Evolutionary conservation across 805 yeast genomes (phyloP).

Genomic region (Metschnikowia vanudenii): DNA sequence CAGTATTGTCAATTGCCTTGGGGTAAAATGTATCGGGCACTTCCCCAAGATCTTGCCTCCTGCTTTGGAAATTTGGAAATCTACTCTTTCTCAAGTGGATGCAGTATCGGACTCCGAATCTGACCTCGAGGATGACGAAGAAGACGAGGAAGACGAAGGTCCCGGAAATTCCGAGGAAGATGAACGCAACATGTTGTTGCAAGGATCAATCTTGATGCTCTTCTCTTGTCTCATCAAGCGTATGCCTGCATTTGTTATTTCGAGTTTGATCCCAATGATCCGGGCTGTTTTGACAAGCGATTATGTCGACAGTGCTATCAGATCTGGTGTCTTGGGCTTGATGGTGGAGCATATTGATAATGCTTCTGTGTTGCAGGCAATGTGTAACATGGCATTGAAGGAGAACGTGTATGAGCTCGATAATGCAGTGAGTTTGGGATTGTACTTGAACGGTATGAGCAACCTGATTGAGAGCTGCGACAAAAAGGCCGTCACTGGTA

Average conservation of each 20-base stretch:
- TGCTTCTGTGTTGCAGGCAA: slow-evolving; percentile 57
- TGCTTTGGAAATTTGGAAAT: slow-evolving; percentile 57
- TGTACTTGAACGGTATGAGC: slow-evolving; percentile 68
- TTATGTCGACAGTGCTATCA: slow-evolving; percentile 56
- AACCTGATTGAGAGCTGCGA: slow-evolving; percentile 62
- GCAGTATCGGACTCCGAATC: slow-evolving; percentile 23
- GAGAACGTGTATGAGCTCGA: slow-evolving; percentile 34
- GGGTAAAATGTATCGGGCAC: slow-evolving; percentile 81
- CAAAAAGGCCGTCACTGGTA: slow-evolving; percentile 71
- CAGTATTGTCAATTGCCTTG: slow-evolving; percentile 67
- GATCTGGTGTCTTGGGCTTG: slow-evolving; percentile 60
- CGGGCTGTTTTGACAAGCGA: slow-evolving; percentile 55
- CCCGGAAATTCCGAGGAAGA: slow-evolving; percentile 24
- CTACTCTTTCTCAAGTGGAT: slow-evolving; percentile 21
- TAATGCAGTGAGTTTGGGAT: slow-evolving; percentile 49
- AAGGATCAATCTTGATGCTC: slow-evolving; percentile 68
- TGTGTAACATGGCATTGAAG: slow-evolving; percentile 60
- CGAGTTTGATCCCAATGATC: slow-evolving; percentile 64
- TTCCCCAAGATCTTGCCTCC: slow-evolving; percentile 85
- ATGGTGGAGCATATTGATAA: slow-evolving; percentile 67
- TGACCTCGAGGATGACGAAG: slow-evolving; percentile 7
- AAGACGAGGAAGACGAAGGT: slow-evolving; percentile 14
- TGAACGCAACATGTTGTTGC: slow-evolving; percentile 44
- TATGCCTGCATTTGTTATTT: slow-evolving; percentile 80
- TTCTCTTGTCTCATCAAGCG: slow-evolving; percentile 74